Conservation (phyloP, 176 grass and related monocot genomes). For the Melocanna baccifera region DNA sequence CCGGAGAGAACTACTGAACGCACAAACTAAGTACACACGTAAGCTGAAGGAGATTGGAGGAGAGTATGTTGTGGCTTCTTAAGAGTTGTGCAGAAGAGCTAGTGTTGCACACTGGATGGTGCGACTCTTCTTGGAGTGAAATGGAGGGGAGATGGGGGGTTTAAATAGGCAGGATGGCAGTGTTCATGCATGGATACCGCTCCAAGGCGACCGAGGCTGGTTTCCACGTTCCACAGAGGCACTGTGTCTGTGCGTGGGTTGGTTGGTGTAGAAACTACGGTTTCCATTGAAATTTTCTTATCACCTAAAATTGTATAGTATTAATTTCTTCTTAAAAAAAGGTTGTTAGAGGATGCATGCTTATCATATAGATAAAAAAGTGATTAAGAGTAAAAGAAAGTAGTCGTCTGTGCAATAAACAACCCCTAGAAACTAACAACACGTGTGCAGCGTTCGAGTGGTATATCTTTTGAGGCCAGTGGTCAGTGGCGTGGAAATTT, state of each 20-base stretch:
- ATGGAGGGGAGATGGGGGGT: not conserved
- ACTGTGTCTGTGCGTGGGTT: not conserved
- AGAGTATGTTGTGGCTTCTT: not conserved
- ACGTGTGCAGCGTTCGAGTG: not conserved
- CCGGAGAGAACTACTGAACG: not conserved
- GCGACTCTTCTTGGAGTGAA: not conserved
- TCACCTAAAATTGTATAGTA: no score
- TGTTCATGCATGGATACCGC: not conserved
- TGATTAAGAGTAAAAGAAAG: no score
- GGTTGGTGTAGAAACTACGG: not conserved
- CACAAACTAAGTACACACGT: not conserved
- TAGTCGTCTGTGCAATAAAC: no score
- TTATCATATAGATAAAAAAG: no score
- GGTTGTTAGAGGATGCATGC: no score
- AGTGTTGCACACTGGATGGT: not conserved
- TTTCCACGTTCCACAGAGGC: not conserved
- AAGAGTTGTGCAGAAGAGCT: constrained; percentile 31
- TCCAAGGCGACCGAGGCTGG: not conserved
- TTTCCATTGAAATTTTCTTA: no score
- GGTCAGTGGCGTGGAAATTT: not conserved
- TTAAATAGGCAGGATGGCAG: not conserved
- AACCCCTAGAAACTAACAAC: not conserved
- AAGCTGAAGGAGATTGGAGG: not conserved
- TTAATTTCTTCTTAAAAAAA: no score
- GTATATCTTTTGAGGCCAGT: not conserved